Evolutionary conservation across 805 yeast species (phyloP), one percentile per base, ranked within the genome.

Genomic region (Ogataea pini): DNA sequence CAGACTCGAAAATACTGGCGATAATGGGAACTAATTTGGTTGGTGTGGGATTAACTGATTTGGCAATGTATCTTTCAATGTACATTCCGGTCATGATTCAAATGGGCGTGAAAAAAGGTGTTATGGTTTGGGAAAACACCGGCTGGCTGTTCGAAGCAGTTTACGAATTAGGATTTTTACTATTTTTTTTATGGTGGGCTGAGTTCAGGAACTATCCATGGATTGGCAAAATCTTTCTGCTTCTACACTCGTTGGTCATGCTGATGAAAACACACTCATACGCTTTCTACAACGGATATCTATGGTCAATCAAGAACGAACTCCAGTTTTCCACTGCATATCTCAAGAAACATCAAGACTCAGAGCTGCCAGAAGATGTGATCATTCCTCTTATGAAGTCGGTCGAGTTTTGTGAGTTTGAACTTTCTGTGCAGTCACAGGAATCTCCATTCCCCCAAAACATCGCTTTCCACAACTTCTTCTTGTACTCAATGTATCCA

Each of bases 261-360:
- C 64, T 95, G 57, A 94, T 94, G 99, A 94, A 94, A 64, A 85
- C 86, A 82, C 98, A 94, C 65, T 90, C 98, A 1, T 94, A 84
- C 64, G 89, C 89, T 1, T 90, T 87, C 61, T 94, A 83, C 70
- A 91, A 91, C 62, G 99, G 98, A 0, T 89, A 92, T 63, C 70
- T 94, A 50, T 88, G 95, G 90, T 69, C 65, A 28, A 79, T 85
- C 37, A 59, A 64, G 18, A 66, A 71, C 13, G 92, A 87, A 60
- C 68, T 85, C 37, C 57, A 72, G 2, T 76, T 72, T 49, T 78
- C 88, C 0, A 69, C 69, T 47, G 59, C 51, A 2, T 74, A 75
- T 41, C 56, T 81, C 36, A 70, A 72, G 16, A 72, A 73, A 43
- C 65, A 72, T 34, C 69, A 71, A 6, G 61, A 64, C 19, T 54